These are phyloP conservation scores for Penicillium simplicissimum DNA, from an alignment of 495 filamentous ascomycete species.

Conservation along the genomic window DNA sequence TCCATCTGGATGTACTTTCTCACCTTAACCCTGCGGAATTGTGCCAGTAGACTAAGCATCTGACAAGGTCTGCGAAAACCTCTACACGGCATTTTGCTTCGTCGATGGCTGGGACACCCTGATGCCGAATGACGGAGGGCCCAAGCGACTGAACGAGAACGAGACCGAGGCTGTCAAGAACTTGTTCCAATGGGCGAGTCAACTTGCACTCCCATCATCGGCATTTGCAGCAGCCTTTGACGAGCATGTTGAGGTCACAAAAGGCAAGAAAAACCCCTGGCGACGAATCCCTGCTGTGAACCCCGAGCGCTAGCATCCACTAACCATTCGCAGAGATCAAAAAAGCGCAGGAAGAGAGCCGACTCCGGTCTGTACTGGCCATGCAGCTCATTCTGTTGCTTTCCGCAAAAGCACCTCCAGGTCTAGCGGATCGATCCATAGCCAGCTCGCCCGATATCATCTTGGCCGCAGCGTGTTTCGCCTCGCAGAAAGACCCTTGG, in stretches of 20 bases:
- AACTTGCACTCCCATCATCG: slow-evolving; percentile 34
- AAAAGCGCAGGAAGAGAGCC: slow-evolving; percentile 23
- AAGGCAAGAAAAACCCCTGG: slow-evolving; percentile 4
- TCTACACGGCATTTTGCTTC: slow-evolving; percentile 31
- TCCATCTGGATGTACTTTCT: slow-evolving; percentile 26
- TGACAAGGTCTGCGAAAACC: slow-evolving; percentile 32
- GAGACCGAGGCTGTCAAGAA: slow-evolving; percentile 32
- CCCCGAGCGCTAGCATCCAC: too few species aligned
- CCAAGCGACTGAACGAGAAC: slow-evolving; percentile 17
- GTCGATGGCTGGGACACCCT: slow-evolving; percentile 23
- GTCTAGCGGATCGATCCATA: slow-evolving; percentile 20
- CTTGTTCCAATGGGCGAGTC: slow-evolving; percentile 40
- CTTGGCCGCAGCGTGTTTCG: slow-evolving; percentile 48
- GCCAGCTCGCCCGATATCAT: slow-evolving; percentile 28
- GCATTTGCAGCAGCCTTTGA: slow-evolving; percentile 35
- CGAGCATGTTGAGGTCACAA: slow-evolving; percentile 29
- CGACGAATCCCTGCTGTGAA: too few species aligned
- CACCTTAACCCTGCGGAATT: neutral
- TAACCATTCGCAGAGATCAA: slow-evolving; percentile 16
- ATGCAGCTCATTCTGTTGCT: slow-evolving; percentile 33
- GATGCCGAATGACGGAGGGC: slow-evolving; percentile 17
- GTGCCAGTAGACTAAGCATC: slow-evolving; percentile 9
- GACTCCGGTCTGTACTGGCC: slow-evolving; percentile 29
- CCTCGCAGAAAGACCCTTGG: slow-evolving; percentile 56
- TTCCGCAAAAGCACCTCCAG: slow-evolving; percentile 14